phyloP scores from a whole-genome alignment of 202 grass and related monocot genomes.

The Eragrostis tef region DNA sequence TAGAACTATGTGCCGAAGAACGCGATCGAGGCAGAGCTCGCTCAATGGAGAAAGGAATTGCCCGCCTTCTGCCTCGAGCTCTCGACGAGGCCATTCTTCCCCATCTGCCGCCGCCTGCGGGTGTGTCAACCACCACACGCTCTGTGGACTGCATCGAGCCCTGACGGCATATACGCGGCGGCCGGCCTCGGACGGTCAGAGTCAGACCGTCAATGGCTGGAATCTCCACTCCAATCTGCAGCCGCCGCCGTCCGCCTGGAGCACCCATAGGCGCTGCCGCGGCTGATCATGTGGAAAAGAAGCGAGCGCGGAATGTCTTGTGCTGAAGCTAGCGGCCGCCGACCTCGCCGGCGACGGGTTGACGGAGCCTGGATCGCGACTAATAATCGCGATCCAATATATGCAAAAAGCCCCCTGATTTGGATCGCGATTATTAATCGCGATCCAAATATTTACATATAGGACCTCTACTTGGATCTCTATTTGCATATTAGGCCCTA shows the following conservation, averaged over 20 bases:
- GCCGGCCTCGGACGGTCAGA: no score
- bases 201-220: neutral
- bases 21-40: neutral
- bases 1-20: neutral
- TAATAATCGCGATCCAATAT: neutral
- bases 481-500: neutral
- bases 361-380: neutral
- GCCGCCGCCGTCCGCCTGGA: neutral
- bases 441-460: neutral
- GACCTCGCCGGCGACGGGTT: neutral
- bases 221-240: neutral
- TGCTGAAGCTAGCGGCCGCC: neutral
- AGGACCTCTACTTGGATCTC: neutral
- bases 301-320: neutral
- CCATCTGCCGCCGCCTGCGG: no score
- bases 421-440: neutral
- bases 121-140: no score
- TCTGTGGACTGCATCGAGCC: no score
- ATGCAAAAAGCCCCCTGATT: neutral
- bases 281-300: neutral
- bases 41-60: neutral
- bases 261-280: no score
- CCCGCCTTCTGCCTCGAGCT: no score
- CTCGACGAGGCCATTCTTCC: neutral
- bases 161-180: no score